Percentiles rank a stretch among this genome's conserved stretches.
phyloP scores from a whole-genome alignment of 179 eudicot genomes.

The Carnegiea gigantea region DNA sequence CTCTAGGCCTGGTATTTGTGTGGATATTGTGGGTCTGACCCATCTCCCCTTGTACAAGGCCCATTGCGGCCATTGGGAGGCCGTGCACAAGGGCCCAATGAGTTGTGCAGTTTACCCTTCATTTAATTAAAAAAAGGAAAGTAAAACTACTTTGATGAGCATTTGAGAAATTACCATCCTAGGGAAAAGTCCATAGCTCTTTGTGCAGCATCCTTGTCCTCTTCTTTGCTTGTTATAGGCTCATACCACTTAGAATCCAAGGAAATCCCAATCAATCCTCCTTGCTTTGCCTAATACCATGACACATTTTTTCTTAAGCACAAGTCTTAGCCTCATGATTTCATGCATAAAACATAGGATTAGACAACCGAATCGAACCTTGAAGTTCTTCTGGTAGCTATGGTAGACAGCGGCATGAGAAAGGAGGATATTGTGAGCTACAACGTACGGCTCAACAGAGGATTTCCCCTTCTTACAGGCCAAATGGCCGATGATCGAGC shows the following conservation, averaged over 20 bases:
- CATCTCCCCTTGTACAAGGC: too few species aligned
- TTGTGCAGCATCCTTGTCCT: slow-evolving; percentile 75
- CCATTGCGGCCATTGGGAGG: too few species aligned
- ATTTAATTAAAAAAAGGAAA: too few species aligned
- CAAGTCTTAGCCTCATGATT: not conserved
- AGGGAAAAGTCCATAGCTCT: slow-evolving; percentile 83
- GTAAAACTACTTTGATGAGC: too few species aligned
- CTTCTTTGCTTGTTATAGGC: slow-evolving; percentile 64
- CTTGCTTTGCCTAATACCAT: slow-evolving; percentile 55
- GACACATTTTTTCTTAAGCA: not conserved
- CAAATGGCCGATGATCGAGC: slow-evolving; percentile 76
- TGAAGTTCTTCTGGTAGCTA: slow-evolving; percentile 62
- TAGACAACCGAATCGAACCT: slow-evolving; percentile 38
- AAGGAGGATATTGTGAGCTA: slow-evolving; percentile 80
- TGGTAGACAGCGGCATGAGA: slow-evolving; percentile 79
- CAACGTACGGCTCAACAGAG: slow-evolving; percentile 70
- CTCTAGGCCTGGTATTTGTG: too few species aligned
- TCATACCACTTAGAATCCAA: slow-evolving; percentile 93
- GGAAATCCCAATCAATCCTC: slow-evolving; percentile 77
- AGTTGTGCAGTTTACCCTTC: too few species aligned
- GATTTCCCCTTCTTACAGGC: slow-evolving; percentile 77
- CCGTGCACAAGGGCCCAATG: too few species aligned
- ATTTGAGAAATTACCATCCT: slow-evolving; percentile 60
- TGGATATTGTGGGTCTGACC: too few species aligned
- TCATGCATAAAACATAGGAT: not conserved